Evolutionary conservation across 1,139 yeast genomes (phyloP).

Genomic region (Candida sp.): DNA sequence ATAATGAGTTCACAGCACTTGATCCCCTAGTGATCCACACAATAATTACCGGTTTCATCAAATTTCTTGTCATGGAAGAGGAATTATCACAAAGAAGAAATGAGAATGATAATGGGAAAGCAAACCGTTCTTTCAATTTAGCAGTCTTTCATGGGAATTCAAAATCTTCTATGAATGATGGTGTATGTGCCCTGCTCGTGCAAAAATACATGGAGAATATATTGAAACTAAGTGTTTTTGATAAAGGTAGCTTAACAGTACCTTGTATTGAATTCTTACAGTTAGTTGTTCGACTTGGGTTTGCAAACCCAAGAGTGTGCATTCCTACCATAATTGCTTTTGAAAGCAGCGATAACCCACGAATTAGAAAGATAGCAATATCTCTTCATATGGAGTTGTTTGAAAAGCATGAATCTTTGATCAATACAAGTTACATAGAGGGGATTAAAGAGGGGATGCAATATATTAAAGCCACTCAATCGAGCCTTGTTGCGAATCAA

Average conservation of each 20-base stretch:
- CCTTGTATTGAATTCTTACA: conserved; percentile 54
- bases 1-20: conserved; percentile 38
- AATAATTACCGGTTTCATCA: conserved; percentile 52
- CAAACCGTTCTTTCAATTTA: conserved; percentile 27
- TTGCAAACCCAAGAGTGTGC: conserved; percentile 69
- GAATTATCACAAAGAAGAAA: conserved; percentile 27
- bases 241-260: conserved; percentile 40
- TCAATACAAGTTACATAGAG: conserved; percentile 61
- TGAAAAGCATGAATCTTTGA: conserved; percentile 66
- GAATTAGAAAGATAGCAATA: conserved; percentile 46
- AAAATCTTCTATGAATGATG: conserved; percentile 51
- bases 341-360: conserved; percentile 47
- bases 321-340: conserved; percentile 70
- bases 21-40: conserved; percentile 36
- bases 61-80: conserved; percentile 55
- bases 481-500: conserved; percentile 14
- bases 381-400: conserved; percentile 53
- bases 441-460: conserved; percentile 57
- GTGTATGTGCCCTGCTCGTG: conserved; percentile 68
- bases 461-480: conserved; percentile 31
- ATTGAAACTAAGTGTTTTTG: conserved; percentile 45
- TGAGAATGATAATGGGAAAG: conserved; percentile 25
- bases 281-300: conserved; percentile 58
- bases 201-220: conserved; percentile 56
- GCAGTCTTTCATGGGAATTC: conserved; percentile 53